Conservation (phyloP, 805 yeast species). For the Metschnikowia anglica region DNA sequence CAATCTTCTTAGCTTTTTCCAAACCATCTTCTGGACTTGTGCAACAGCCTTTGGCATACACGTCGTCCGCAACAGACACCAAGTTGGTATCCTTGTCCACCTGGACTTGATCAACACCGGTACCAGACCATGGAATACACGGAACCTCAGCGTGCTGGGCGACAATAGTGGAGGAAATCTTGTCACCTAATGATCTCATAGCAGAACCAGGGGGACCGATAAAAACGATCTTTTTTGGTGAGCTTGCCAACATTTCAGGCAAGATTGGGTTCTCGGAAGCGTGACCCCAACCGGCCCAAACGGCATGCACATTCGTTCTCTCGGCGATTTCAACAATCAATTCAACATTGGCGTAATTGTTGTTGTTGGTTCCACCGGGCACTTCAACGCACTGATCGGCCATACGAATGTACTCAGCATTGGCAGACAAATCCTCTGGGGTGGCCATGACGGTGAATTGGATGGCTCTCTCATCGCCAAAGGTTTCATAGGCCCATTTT, state of each 20-base stretch:
- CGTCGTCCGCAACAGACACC: slow-evolving; percentile 83
- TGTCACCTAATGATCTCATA: slow-evolving; percentile 99
- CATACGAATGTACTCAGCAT: slow-evolving; percentile 97
- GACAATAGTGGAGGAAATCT: slow-evolving; percentile 94
- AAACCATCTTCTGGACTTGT: slow-evolving; percentile 85
- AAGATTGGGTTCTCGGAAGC: slow-evolving; percentile 97
- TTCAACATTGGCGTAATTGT: slow-evolving; percentile 97
- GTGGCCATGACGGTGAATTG: slow-evolving; percentile 98
- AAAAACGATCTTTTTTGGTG: slow-evolving; percentile 84
- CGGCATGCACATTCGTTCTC: slow-evolving; percentile 94
- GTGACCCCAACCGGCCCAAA: slow-evolving; percentile 99
- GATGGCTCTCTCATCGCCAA: slow-evolving; percentile 91
- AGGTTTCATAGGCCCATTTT: slow-evolving; percentile 99
- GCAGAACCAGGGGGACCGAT: slow-evolving; percentile 99
- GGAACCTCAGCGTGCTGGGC: slow-evolving; percentile 99
- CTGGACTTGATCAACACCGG: slow-evolving; percentile 84
- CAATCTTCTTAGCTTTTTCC: slow-evolving; percentile 77
- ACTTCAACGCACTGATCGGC: slow-evolving; percentile 98
- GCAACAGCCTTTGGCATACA: slow-evolving; percentile 88
- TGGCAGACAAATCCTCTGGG: slow-evolving; percentile 97
- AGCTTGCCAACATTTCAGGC: slow-evolving; percentile 93
- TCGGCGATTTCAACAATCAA: slow-evolving; percentile 96
- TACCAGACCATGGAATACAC: slow-evolving; percentile 99
- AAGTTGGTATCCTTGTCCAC: slow-evolving; percentile 68
- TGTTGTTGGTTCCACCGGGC: slow-evolving; percentile 99